Evolutionary conservation across 2,329 filamentous ascomycete species (phyloP), one percentile per base, ranked within the genome.

Genomic region (Thielaviopsis punctulata): DNA sequence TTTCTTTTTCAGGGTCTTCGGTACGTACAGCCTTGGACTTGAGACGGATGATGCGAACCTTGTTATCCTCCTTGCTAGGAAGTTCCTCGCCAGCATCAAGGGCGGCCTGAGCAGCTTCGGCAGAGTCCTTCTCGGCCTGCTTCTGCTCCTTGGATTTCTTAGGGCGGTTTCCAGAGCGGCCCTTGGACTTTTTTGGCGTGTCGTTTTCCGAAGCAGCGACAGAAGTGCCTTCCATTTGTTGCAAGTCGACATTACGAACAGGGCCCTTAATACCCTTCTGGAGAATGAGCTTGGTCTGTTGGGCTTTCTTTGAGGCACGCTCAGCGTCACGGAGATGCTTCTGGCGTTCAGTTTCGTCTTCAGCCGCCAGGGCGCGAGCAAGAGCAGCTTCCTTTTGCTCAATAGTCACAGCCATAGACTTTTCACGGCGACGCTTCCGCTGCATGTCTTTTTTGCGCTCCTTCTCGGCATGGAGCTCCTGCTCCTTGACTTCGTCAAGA

Each of bases 381-480:
- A 94, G 72, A 3, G 87, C 86, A 3, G 84, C 79, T 57, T 92
- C 85, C 68, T 93, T 92, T 63, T 88, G 82, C 63, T 95, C 90
- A 60, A 93, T 84, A 6, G 88, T 90, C 55, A 93, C 84, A 3
- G 88, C 88, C 73, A 95, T 88, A 4, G 90, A 94, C 70, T 95
- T 95, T 65, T 96, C 90, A 18, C 92, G 84, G 44, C 92, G 82
- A 55, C 92, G 80, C 70, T 96, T 98, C 57, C 92, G 84, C 65
- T 98, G 92, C 87, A 98, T 96, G 63, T 98, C 92, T 71, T 98
- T 98, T 72, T 98, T 98, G 58, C 92, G 86, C 68, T 98, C 92
- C 69, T 98, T 98, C 66, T 98, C 92, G 56, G 90, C 88, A 56
- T 84, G 84, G 7, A 95, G 74, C 64, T 95, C 90, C 58, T 87